Evolutionary conservation across 2,329 filamentous ascomycete genomes (phyloP).

Genomic region (Fusarium coicis): DNA sequence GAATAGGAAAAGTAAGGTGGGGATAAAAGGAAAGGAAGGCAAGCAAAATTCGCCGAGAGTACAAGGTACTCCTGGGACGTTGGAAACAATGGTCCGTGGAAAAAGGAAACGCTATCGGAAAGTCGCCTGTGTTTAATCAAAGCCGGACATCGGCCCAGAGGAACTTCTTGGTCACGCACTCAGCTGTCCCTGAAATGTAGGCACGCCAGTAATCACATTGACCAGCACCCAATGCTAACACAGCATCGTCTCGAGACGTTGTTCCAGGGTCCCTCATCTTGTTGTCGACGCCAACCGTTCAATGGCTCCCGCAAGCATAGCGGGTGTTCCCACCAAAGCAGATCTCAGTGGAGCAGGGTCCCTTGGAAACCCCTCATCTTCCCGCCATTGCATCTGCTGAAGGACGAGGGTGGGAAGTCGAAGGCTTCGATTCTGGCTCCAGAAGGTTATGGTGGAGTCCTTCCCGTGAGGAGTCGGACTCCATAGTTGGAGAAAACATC

Average conservation of each 20-base stretch:
- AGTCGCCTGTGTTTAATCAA: constrained; percentile 19
- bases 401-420: constrained; percentile 38
- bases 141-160: constrained; percentile 24
- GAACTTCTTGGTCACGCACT: constrained; percentile 10
- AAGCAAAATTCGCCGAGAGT: constrained; percentile 33
- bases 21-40: constrained; percentile 10
- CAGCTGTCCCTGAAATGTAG: constrained; percentile 26
- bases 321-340: constrained; percentile 43
- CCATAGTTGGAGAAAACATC: constrained; percentile 44
- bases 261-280: constrained; percentile 37
- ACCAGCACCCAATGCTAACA: background rate
- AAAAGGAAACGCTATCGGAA: constrained; percentile 22
- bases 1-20: constrained; percentile 22
- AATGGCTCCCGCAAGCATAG: constrained; percentile 44
- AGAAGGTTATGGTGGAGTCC: constrained; percentile 46
- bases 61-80: constrained; percentile 20
- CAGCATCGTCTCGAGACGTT: constrained; percentile 2
- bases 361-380: constrained; percentile 45
- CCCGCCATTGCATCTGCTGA: constrained; percentile 44
- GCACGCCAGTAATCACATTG: constrained; percentile 20
- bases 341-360: constrained; percentile 43
- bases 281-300: constrained; percentile 39
- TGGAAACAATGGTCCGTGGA: constrained; percentile 28
- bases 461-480: constrained; percentile 44
- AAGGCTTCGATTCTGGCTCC: constrained; percentile 47